phyloP scores from a whole-genome alignment of 2,329 filamentous ascomycete genomes.

The Myotisia sp. region DNA sequence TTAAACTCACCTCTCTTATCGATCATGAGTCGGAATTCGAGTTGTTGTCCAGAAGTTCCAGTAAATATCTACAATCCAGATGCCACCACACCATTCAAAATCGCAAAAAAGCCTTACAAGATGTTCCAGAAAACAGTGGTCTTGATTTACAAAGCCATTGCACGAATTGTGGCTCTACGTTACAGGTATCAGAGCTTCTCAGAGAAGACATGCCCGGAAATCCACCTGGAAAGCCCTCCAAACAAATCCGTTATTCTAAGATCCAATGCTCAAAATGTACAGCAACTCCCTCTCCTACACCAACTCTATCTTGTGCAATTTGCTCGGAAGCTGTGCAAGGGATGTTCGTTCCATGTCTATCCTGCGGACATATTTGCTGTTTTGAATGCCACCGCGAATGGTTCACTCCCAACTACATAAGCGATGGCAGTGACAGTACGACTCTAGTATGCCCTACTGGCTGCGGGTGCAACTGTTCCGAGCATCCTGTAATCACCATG shows the following conservation, averaged over 20 bases:
- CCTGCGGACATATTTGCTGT: conserved; percentile 36
- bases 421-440: conserved; percentile 8
- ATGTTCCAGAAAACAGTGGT: conserved; percentile 14
- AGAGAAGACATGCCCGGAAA: conserved; percentile 9
- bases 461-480: conserved; percentile 35
- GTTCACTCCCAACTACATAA: conserved; percentile 19
- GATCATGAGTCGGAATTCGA: conserved; percentile 1
- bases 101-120: background rate
- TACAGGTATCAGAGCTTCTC: conserved; percentile 25
- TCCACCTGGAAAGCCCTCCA: conserved; percentile 15
- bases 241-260: conserved; percentile 10
- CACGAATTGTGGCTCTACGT: conserved; percentile 25
- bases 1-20: conserved; percentile 36
- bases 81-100: background rate
- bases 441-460: conserved; percentile 29
- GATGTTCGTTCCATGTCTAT: conserved; percentile 33
- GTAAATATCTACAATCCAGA: conserved; percentile 2
- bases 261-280: conserved; percentile 25
- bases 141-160: conserved; percentile 33
- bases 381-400: conserved; percentile 31
- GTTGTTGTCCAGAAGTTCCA: background rate
- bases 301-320: conserved; percentile 30
- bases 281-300: conserved; percentile 20
- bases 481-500: conserved; percentile 23
- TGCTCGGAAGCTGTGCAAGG: conserved; percentile 31